A percentile compares a stretch with the other conserved stretches of the same genome.
phyloP scores from a whole-genome alignment of 768 basidiomycete species.

The Leucocoprinus leucothites region DNA sequence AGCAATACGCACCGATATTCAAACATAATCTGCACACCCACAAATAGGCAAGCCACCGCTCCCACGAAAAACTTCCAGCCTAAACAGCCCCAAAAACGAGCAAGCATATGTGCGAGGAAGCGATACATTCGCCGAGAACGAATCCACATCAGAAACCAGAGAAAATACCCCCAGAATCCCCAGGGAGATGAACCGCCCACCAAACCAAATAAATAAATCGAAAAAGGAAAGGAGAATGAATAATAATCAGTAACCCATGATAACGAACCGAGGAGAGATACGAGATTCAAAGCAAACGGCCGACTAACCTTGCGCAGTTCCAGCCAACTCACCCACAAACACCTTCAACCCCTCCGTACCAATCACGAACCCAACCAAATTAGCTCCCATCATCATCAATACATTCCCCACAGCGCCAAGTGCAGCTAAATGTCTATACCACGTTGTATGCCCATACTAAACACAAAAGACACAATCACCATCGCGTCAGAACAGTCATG shows the following conservation, averaged over 20 bases:
- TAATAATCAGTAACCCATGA: too few species aligned
- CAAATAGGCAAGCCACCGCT: constrained; percentile 66
- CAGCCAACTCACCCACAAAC: constrained; percentile 59
- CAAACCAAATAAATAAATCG: background rate
- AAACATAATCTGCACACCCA: constrained; percentile 90
- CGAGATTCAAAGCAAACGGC: constrained; percentile 4
- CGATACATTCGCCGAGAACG: too few species aligned
- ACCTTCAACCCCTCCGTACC: constrained; percentile 77
- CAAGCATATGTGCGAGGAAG: too few species aligned
- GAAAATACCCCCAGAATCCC: too few species aligned
- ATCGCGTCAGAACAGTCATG: background rate
- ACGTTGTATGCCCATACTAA: constrained; percentile 66
- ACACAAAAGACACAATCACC: background rate
- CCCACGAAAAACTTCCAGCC: constrained; percentile 49
- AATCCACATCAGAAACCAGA: too few species aligned
- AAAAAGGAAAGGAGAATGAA: background rate
- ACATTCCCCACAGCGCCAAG: constrained; percentile 82
- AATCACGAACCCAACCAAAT: constrained; percentile 93
- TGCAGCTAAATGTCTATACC: constrained; percentile 88
- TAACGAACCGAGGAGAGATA: background rate
- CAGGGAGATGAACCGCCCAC: too few species aligned
- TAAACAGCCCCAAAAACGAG: too few species aligned
- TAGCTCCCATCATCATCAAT: constrained; percentile 86
- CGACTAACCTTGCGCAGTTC: constrained; percentile 60
- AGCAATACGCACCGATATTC: constrained; percentile 76